Percentiles rank a stretch among this genome's conserved stretches.
Conservation (phyloP, 2,329 filamentous ascomycete species). For the Hypoxylon sp. region DNA sequence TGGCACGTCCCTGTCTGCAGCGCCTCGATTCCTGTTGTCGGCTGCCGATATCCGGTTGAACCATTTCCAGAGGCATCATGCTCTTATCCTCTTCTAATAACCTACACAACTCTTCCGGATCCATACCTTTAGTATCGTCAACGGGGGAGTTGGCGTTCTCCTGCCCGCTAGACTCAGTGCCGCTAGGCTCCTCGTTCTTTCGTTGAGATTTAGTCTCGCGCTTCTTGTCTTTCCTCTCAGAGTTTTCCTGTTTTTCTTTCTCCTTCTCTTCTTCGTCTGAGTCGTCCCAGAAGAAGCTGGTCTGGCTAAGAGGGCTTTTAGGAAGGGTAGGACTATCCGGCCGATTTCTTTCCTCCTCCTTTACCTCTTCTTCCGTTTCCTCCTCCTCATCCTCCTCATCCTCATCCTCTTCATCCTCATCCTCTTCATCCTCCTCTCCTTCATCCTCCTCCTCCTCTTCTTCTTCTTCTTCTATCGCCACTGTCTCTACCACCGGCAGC, state of each 20-base stretch:
- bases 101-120: slow-evolving; percentile 14
- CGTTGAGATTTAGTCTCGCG: slow-evolving; percentile 8
- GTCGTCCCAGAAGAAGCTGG: slow-evolving; percentile 43
- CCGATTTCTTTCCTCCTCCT: slow-evolving; percentile 9
- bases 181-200: slow-evolving; percentile 4
- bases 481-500: slow-evolving; percentile 38
- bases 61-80: slow-evolving; percentile 34
- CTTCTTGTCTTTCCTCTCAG: slow-evolving; percentile 10
- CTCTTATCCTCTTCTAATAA: slow-evolving; percentile 30
- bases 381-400: slow-evolving; percentile 12
- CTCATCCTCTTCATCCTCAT: slow-evolving; percentile 33
- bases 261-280: slow-evolving; percentile 17
- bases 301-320: slow-evolving; percentile 39
- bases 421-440: slow-evolving; percentile 20
- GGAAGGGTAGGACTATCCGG: neutral
- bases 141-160: slow-evolving; percentile 3
- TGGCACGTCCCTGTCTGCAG: slow-evolving; percentile 12
- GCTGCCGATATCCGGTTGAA: neutral
- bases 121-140: slow-evolving; percentile 4
- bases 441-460: slow-evolving; percentile 11
- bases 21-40: slow-evolving; percentile 13
- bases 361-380: slow-evolving; percentile 36
- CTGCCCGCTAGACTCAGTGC: neutral
- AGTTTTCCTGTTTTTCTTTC: slow-evolving; percentile 34
- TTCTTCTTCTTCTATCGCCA: slow-evolving; percentile 11